These are phyloP conservation scores for Eimeria tenella DNA, from an alignment of 169 alveolate genomes.

Conservation along the genomic window DNA sequence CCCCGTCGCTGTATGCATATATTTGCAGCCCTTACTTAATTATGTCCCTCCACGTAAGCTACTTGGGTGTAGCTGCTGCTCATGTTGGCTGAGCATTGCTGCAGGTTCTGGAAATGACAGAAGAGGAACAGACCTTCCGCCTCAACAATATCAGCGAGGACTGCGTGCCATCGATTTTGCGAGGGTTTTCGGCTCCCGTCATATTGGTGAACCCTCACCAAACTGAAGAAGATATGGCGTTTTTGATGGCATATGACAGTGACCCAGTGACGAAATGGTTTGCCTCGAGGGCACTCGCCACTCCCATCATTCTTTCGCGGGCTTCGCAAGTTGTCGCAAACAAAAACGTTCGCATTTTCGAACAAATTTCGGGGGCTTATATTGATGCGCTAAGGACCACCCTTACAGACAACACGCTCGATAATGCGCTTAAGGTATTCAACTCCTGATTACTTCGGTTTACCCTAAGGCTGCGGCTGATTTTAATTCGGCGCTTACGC, in stretches of 20 bases:
- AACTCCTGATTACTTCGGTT: too few relatives aligned
- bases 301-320: not conserved
- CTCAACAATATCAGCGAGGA: conserved; percentile 86
- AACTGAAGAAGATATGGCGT: conserved; percentile 89
- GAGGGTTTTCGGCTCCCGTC: conserved; percentile 95
- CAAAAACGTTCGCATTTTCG: conserved; percentile 36
- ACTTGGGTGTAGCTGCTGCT: too few relatives aligned
- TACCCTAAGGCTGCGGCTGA: too few relatives aligned
- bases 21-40: too few relatives aligned
- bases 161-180: conserved; percentile 91
- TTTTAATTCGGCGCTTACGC: too few relatives aligned
- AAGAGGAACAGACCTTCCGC: conserved; percentile 87
- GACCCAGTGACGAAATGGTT: conserved; percentile 85
- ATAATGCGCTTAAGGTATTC: conserved; percentile 56
- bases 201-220: conserved; percentile 87
- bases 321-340: not conserved
- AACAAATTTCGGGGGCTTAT: conserved; percentile 47
- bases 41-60: too few relatives aligned
- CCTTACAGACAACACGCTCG: conserved; percentile 19
- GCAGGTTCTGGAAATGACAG: conserved; percentile 85
- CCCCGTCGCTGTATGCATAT: too few relatives aligned
- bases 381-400: conserved; percentile 27
- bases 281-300: conserved; percentile 67
- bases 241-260: conserved; percentile 91
- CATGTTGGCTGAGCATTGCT: not conserved